A percentile compares a stretch with the other conserved stretches of the same genome.
Conservation (phyloP, 148 eudicot genomes). For the Dianthus caryophyllus region DNA sequence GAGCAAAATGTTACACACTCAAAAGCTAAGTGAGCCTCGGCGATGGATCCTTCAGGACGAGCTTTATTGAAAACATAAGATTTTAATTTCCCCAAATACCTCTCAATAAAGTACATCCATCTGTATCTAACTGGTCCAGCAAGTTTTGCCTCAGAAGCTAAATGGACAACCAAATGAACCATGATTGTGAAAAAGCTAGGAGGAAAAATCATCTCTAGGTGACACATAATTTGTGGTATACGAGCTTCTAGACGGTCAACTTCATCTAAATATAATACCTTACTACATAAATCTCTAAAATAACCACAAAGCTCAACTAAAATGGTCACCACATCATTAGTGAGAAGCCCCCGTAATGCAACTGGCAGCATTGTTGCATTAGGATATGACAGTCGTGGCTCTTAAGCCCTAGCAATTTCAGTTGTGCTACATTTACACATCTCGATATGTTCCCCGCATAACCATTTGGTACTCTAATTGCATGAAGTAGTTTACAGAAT, state of each 20-base stretch:
- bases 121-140: too few relatives aligned
- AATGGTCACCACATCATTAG: background rate
- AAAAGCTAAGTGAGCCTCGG: too few relatives aligned
- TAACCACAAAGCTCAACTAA: background rate
- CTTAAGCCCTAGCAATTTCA: too few relatives aligned
- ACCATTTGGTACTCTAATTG: too few relatives aligned
- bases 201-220: conserved; percentile 2
- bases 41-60: background rate
- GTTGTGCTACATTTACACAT: too few relatives aligned
- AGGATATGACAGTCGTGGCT: background rate
- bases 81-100: background rate
- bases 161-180: too few relatives aligned
- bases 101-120: too few relatives aligned
- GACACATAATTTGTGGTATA: background rate
- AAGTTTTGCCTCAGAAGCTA: background rate
- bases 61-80: background rate
- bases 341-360: conserved; percentile 5
- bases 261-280: background rate
- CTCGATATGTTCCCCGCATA: too few relatives aligned
- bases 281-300: background rate
- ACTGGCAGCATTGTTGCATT: conserved; percentile 1
- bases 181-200: background rate
- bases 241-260: background rate
- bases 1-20: background rate
- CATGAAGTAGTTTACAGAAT: too few relatives aligned